Evolutionary conservation across 2,329 filamentous ascomycete genomes (phyloP), one percentile per base, ranked within the genome.

Genomic region (Gliomastix tumulicola): DNA sequence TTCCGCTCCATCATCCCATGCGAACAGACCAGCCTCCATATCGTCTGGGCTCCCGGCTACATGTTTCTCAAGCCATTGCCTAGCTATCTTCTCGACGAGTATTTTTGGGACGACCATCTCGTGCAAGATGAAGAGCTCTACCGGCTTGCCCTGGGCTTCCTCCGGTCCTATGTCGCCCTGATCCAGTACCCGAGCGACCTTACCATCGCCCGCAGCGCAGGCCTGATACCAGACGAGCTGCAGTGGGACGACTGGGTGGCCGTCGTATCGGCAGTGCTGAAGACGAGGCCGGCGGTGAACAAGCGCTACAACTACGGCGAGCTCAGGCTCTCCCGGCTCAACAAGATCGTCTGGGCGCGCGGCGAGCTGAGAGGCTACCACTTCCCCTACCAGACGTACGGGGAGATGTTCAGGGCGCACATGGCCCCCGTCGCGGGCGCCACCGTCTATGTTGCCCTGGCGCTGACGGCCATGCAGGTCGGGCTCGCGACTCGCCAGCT

Each of bases 391-490:
- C 17, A 13, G 25, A 28, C 25, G 32, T 74, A 69, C 45, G 43
- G 48, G 4, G 47, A 49, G 16, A 66, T 70, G 39, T 62, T 71
- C 30, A 49, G 51, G 11, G 51, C 64, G 22, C 66, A 70, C 41
- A 59, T 70, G 17, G 51, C 53, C 15, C 61, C 50, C 57, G 42
- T 72, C 2, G 50, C 62, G 2, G 49, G 56, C 8, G 46, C 57
- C 2, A 57, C 62, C 4, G 60, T 60, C 4, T 72, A 65, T 42
- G 45, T 70, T 16, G 60, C 57, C 27, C 44, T 74, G 13, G 53
- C 70, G 15, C 51, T 74, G 21, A 63, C 63, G 4, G 68, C 68
- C 0, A 68, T 74, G 63, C 69, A 74, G 49, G 64, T 71, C 11
- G 66, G 63, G 1, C 47, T 71, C 10, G 54, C 57, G 3, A 66